These are phyloP conservation scores for Podospora didyma DNA, from an alignment of 495 filamentous ascomycete species.

Conservation along the genomic window DNA sequence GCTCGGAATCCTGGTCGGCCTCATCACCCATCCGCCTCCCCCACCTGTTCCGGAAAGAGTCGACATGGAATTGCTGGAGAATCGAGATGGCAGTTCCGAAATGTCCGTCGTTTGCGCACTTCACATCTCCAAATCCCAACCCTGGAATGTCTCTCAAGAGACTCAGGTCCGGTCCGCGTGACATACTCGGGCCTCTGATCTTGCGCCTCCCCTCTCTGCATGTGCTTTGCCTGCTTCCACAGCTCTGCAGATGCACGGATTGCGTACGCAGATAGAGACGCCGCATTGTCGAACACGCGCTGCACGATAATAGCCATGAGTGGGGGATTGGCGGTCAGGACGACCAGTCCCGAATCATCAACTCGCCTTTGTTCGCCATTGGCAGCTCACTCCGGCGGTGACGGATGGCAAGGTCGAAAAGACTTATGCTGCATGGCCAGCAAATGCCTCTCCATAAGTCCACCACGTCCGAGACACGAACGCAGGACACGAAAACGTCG, in stretches of 20 bases:
- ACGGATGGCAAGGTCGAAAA: background rate
- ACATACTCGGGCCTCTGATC: too few species aligned
- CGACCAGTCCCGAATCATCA: background rate
- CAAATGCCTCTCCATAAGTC: too few species aligned
- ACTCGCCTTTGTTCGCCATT: background rate
- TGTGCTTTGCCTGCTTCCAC: background rate
- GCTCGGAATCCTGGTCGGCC: background rate
- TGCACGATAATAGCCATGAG: background rate
- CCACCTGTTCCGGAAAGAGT: slow-evolving; percentile 1
- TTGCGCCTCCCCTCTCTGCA: too few species aligned
- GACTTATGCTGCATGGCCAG: too few species aligned
- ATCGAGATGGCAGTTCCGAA: background rate
- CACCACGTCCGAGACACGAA: too few species aligned
- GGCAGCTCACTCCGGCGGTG: background rate
- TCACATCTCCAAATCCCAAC: too few species aligned
- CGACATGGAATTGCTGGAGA: background rate
- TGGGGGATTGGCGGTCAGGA: background rate
- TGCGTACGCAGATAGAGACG: background rate
- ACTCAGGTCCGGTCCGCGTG: too few species aligned
- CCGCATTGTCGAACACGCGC: background rate
- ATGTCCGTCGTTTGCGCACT: background rate
- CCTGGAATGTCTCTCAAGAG: too few species aligned
- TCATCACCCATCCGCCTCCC: background rate
- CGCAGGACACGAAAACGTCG: too few species aligned
- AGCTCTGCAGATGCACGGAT: background rate